Evolutionary conservation across 2,329 filamentous ascomycete species (phyloP), one percentile per base, ranked within the genome.

Genomic region (Didymella pinodella): DNA sequence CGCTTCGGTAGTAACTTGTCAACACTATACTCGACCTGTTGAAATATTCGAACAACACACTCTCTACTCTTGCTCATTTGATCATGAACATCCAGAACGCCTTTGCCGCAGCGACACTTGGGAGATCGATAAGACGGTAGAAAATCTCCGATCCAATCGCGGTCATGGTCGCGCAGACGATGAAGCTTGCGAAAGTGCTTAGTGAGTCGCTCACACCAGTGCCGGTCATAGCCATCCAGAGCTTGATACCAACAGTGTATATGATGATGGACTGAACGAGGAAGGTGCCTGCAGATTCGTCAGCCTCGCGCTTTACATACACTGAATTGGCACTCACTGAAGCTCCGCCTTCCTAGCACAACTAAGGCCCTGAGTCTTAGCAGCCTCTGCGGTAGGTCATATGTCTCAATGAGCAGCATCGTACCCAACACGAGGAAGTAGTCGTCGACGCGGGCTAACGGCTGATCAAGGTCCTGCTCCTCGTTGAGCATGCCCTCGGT

Each of bases 361-460:
- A 78, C 68, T 20, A 82, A 68, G 3, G 75, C 44, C 11, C 58
- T 66, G 54, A 72, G 76, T 28, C 69, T 61, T 18, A 82, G 73
- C 2, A 79, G 47, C 14, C 54, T 69, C 55, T 79, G 78, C 25
- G 79, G 56, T 14, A 65, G 34, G 11, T 74, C 72, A 25, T 70
- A 78, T 2, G 74, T 78, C 63, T 82, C 80, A 7, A 82, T 56
- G 28, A 80, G 57, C 11, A 80, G 59, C 60, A 77, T 77, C 32
- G 78, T 69, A 1, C 79, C 80, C 0, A 81, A 41, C n/a, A 82
- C 70, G 28, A 81, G 67, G 3, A 82, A 66, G 57, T 79, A 82
- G 54, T 79, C 78, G 54, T 82, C 80, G 36, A 77, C 75, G 29
- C 80, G 67, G 1, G 80, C 76, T 41, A 74, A 68, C 2, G 77